Evolutionary conservation across 2,329 filamentous ascomycete genomes (phyloP).

Genomic region (Clarireedia hainanense): DNA sequence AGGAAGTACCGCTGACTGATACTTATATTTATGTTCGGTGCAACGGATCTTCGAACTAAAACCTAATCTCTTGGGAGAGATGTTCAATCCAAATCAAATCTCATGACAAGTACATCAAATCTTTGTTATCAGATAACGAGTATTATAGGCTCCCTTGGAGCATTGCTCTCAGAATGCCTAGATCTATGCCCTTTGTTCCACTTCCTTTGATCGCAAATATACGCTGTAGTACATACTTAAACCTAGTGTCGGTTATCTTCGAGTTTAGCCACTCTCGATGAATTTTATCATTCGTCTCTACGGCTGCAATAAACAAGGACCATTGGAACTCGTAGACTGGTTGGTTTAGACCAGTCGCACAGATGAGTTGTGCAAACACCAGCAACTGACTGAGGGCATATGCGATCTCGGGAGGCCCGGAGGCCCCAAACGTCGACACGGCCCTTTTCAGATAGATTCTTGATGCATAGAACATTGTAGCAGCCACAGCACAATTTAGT

Average conservation of each 20-base stretch:
- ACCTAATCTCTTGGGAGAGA: no score
- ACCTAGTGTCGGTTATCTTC: not conserved
- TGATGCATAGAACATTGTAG: slow-evolving; percentile 8
- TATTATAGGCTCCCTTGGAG: not conserved
- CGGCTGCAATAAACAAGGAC: slow-evolving; percentile 13
- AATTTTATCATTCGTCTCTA: slow-evolving; percentile 15
- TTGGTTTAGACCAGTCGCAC: slow-evolving; percentile 1
- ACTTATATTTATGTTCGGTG: no score
- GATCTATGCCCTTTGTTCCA: not conserved
- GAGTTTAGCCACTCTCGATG: slow-evolving; percentile 13
- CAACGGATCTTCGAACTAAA: no score
- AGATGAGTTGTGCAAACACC: slow-evolving; percentile 3
- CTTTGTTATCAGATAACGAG: not conserved
- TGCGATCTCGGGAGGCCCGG: not conserved
- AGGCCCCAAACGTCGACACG: not conserved
- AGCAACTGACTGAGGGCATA: slow-evolving; percentile 3
- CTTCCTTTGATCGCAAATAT: not conserved
- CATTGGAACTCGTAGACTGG: slow-evolving; percentile 15
- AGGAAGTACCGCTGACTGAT: no score
- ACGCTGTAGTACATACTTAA: not conserved
- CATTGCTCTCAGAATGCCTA: not conserved
- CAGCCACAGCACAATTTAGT: slow-evolving; percentile 11
- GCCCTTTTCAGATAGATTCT: slow-evolving; percentile 6
- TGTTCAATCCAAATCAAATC: no score
- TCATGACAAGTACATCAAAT: no score